A percentile compares a stretch with the other conserved stretches of the same genome.
Conservation (phyloP, 352 stramenopile species). For the Peronosclerospora sorghi region DNA sequence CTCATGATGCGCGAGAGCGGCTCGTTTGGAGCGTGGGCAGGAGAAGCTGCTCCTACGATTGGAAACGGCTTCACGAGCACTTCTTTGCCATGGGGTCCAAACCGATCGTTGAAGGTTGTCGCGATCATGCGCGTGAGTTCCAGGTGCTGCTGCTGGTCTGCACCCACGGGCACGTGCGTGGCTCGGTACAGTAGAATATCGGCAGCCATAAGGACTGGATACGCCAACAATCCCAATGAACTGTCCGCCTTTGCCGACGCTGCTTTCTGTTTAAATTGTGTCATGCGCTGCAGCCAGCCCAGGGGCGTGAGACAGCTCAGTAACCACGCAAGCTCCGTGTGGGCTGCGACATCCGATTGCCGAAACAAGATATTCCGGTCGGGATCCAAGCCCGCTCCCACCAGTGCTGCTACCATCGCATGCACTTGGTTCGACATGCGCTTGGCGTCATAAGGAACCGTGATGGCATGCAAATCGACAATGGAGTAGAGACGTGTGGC, state of each 20-base stretch:
- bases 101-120: conserved; percentile 93
- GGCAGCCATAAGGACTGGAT: conserved; percentile 97
- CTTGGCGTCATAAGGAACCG: conserved; percentile 89
- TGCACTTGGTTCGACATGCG: conserved; percentile 84
- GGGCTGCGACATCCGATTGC: conserved; percentile 66
- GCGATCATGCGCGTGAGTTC: conserved; percentile 97
- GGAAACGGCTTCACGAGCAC: conserved; percentile 54
- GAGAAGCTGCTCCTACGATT: conserved; percentile 27
- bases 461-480: conserved; percentile 98
- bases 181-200: conserved; percentile 99
- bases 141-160: conserved; percentile 97
- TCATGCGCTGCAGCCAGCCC: conserved; percentile 98
- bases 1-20: conserved; percentile 93
- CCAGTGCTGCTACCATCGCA: conserved; percentile 88
- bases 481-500: conserved; percentile 57
- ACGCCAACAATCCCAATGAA: conserved; percentile 92
- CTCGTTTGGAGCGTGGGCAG: conserved; percentile 9
- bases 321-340: conserved; percentile 96
- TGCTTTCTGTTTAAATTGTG: conserved; percentile 99
- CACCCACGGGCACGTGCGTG: conserved; percentile 94
- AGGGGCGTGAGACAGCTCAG: conserved; percentile 96
- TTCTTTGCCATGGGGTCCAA: conserved; percentile 34
- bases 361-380: conserved; percentile 62
- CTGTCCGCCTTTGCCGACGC: conserved; percentile 61
- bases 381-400: conserved; percentile 89